phyloP scores from a whole-genome alignment of 2,329 filamentous ascomycete genomes.

The Colletotrichum sp. region DNA sequence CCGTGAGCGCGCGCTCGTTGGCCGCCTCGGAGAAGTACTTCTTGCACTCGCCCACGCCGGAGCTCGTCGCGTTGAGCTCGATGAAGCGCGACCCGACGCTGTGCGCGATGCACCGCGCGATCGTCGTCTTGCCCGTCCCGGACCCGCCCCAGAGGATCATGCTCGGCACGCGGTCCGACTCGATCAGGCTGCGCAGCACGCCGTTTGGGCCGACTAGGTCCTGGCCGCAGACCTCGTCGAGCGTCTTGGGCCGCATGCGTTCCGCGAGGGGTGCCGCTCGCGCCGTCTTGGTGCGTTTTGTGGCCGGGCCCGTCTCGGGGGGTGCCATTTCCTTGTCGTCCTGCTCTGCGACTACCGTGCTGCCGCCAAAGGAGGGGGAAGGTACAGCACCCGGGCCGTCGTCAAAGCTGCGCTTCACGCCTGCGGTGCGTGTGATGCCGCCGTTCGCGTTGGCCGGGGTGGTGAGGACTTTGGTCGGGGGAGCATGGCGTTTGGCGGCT shows the following conservation, averaged over 20 bases:
- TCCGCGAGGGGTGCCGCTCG: constrained; percentile 87
- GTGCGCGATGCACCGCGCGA: constrained; percentile 86
- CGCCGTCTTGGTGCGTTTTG: constrained; percentile 72
- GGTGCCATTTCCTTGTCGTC: background rate
- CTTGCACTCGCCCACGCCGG: constrained; percentile 89
- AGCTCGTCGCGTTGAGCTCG: constrained; percentile 93
- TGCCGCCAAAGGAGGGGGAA: background rate
- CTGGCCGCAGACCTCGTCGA: constrained; percentile 91
- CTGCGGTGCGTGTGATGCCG: constrained; percentile 31
- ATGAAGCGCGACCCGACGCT: constrained; percentile 86
- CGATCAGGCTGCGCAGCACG: constrained; percentile 85
- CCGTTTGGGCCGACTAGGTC: constrained; percentile 86
- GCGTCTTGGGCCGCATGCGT: constrained; percentile 83
- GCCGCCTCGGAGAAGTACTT: constrained; percentile 87
- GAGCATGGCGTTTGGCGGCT: constrained; percentile 58
- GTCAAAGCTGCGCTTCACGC: constrained; percentile 58
- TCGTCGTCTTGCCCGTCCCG: constrained; percentile 88
- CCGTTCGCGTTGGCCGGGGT: constrained; percentile 37
- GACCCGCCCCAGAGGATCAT: constrained; percentile 94
- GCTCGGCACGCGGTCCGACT: constrained; percentile 83
- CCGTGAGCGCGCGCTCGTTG: constrained; percentile 80
- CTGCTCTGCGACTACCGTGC: background rate
- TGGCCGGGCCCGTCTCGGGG: constrained; percentile 37
- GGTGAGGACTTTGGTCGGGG: constrained; percentile 33
- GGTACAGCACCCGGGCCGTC: constrained; percentile 51